Conservation (phyloP, 305 asterid genomes). For the Plantago lanceolata region DNA sequence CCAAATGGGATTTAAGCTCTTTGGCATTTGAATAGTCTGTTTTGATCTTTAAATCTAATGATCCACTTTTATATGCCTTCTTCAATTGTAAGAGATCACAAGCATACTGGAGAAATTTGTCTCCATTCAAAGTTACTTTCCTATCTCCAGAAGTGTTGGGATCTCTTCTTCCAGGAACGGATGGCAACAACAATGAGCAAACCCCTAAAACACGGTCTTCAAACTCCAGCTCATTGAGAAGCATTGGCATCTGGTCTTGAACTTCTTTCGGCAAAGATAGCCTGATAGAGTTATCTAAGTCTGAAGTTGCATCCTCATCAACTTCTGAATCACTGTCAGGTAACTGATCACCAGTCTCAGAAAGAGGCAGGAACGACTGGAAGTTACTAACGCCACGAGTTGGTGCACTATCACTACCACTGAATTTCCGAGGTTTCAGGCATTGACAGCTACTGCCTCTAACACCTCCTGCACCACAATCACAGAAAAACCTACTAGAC, state of each 20-base stretch:
- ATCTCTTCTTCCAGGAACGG: conserved; percentile 63
- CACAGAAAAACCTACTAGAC: conserved; percentile 97
- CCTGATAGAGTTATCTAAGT: conserved; percentile 59
- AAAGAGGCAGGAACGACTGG: conserved; percentile 70
- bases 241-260: conserved; percentile 66
- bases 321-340: conserved; percentile 95
- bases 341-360: conserved; percentile 76
- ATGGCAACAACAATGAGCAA: conserved; percentile 74
- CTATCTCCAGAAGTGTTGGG: conserved; percentile 58
- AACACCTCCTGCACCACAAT: conserved; percentile 99
- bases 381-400: conserved; percentile 55
- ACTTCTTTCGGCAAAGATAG: conserved; percentile 70
- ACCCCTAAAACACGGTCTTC: conserved; percentile 69
- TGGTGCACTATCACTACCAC: conserved; percentile 60
- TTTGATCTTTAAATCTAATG: conserved; percentile 93
- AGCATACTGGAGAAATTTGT: conserved; percentile 61
- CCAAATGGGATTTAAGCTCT: conserved; percentile 90
- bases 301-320: conserved; percentile 67
- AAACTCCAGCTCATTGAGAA: conserved; percentile 71
- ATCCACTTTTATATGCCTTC: conserved; percentile 98
- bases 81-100: conserved; percentile 82
- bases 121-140: conserved; percentile 58
- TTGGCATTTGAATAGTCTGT: conserved; percentile 93
- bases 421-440: conserved; percentile 87
- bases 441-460: conserved; percentile 97